Evolutionary conservation across 2,329 filamentous ascomycete species (phyloP), one percentile per base, ranked within the genome.

Genomic region (Scedosporium boydii): DNA sequence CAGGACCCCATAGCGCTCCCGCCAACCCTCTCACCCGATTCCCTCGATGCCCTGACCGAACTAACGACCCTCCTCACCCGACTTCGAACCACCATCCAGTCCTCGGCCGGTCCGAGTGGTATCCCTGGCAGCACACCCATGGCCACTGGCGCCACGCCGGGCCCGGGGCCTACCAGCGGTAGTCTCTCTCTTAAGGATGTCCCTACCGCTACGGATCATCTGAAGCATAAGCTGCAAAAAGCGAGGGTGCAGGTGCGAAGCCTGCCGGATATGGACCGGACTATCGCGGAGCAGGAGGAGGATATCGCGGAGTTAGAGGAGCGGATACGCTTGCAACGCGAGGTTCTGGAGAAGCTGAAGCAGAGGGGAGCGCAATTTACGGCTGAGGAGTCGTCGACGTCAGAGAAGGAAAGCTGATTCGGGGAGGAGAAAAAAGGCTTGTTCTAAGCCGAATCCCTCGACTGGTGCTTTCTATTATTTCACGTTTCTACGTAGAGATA

Each of bases 1-100:
- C 59, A 61, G 23, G 60, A 75, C 70, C 77, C 75, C 23, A 78
- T 82, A 70, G 77, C 78, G 65, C 77, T 84, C 63, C 82, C 87
- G 38, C 76, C 83, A 2, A 85, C 88, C 62, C 88, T 95, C 65
- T 84, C 90, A 59, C 89, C 93, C 29, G 88, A 93, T 74, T 86
- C 86, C 59, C 91, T 97, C 77, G 93, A 96, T 78, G 85, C 91
- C 68, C 83, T 96, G 61, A 91, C 92, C 27, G 86, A 92, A 70
- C 85, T 97, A 61, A 87, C 91, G 70, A 82, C 86, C 64, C 85
- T 96, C 67, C 85, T 97, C 65, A 80, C 86, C 67, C 89, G 90
- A 59, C 83, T 97, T 18, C 85, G 89, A 67, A 71, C 74, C 44
- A 79, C 77, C 16, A 75, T 78, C 68, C 68, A 77, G 70, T 72